Percentiles rank a stretch among this genome's conserved stretches.
Evolutionary conservation across 2,329 filamentous ascomycete genomes (phyloP).

Genomic region (Cladosporium velox): DNA sequence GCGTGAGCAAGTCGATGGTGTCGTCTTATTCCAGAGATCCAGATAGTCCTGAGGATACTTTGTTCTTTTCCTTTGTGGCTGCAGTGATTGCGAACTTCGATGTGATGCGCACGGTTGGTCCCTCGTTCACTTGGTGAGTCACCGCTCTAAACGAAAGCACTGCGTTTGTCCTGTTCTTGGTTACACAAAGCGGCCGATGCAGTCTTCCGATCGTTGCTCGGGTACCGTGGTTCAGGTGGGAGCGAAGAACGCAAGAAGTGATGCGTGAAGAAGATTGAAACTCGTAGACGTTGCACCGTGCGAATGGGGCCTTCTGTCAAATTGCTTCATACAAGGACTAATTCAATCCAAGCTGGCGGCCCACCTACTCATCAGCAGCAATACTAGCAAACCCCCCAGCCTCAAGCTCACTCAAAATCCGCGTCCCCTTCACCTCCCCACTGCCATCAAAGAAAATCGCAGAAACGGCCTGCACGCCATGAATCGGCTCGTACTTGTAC

Average conservation of each 20-base stretch:
- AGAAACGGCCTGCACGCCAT: constrained; percentile 29
- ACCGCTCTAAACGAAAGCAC: not conserved
- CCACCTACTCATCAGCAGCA: constrained; percentile 3
- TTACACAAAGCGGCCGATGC: not conserved
- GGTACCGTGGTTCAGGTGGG: too few relatives aligned
- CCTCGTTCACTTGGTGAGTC: too few relatives aligned
- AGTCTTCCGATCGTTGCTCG: not conserved
- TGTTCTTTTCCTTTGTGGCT: too few relatives aligned
- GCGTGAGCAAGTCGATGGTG: too few relatives aligned
- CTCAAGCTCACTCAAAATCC: constrained; percentile 27
- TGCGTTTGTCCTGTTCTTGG: not conserved
- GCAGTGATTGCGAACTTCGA: too few relatives aligned
- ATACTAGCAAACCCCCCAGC: constrained; percentile 17
- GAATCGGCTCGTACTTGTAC: constrained; percentile 32
- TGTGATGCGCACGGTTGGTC: too few relatives aligned
- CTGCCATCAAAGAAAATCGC: constrained; percentile 27
- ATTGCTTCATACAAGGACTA: not conserved
- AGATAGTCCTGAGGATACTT: too few relatives aligned
- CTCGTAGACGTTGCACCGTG: too few relatives aligned
- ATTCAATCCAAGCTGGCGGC: too few relatives aligned
- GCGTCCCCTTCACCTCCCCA: constrained; percentile 25
- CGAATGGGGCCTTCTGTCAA: not conserved
- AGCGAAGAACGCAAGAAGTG: too few relatives aligned
- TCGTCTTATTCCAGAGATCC: too few relatives aligned
- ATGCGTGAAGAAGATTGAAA: too few relatives aligned